Percentiles rank a stretch among this genome's conserved stretches.
Conservation (phyloP, 331 rosid genomes). For the Pyrus hybrid region DNA sequence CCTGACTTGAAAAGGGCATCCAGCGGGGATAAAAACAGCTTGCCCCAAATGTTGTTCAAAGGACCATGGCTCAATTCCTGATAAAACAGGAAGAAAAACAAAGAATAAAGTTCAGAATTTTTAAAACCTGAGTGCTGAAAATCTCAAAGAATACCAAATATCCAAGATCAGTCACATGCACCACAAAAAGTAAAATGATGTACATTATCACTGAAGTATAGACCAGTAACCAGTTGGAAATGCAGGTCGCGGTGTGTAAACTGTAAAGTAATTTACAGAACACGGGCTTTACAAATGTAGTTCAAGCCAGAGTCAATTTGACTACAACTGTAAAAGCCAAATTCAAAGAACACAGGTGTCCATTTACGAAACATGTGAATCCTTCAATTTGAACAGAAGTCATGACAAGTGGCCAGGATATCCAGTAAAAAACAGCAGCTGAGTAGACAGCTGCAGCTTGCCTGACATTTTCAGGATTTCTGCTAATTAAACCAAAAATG, state of each 20-base stretch:
- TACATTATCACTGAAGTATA: not conserved
- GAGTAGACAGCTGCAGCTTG: not conserved
- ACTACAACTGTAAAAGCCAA: not conserved
- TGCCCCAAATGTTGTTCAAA: constrained; percentile 86
- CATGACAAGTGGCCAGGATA: not conserved
- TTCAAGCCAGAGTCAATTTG: not conserved
- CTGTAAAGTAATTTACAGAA: not conserved
- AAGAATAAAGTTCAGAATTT: not conserved
- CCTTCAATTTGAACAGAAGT: not conserved
- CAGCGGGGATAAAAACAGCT: constrained; percentile 92
- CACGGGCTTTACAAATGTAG: not conserved
- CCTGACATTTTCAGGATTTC: not conserved
- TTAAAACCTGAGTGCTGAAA: constrained; percentile 6
- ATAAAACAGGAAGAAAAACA: constrained; percentile 17
- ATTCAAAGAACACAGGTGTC: not conserved
- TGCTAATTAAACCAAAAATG: not conserved
- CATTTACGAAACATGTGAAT: no score
- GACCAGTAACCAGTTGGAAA: not conserved
- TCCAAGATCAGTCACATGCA: not conserved
- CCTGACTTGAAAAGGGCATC: constrained; percentile 90
- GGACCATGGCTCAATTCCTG: constrained; percentile 97
- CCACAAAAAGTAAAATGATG: not conserved
- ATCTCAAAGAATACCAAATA: not conserved
- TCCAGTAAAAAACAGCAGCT: not conserved
- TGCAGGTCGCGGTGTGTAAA: not conserved